Percentiles rank a stretch among this genome's conserved stretches.
phyloP scores from a whole-genome alignment of 495 filamentous ascomycete genomes.

The Melanomma pulvis-pyrius region DNA sequence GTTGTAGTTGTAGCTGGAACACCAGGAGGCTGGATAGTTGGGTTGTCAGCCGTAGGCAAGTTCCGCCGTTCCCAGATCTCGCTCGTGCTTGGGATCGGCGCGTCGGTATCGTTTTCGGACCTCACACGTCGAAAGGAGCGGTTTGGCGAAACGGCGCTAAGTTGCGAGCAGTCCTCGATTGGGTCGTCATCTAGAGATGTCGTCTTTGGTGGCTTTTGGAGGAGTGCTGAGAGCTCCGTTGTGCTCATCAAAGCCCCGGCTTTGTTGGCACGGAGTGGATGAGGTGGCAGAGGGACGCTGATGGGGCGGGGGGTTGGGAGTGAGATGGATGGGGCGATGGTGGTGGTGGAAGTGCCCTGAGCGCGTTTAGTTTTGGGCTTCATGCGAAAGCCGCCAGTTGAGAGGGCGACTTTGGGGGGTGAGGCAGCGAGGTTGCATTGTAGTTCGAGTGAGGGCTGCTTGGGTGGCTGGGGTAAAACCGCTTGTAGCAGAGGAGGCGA shows the following conservation, averaged over 20 bases:
- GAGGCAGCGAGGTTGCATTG: not conserved
- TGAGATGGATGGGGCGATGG: slow-evolving; percentile 18
- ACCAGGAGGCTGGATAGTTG: not conserved
- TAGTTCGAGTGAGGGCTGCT: not conserved
- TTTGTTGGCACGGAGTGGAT: not conserved
- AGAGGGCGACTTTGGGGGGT: slow-evolving; percentile 4
- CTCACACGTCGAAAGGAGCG: slow-evolving; percentile 5
- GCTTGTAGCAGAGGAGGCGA: not conserved
- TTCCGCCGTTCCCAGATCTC: slow-evolving; percentile 27
- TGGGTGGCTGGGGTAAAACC: not conserved
- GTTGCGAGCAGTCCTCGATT: slow-evolving; percentile 15
- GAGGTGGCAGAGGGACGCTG: not conserved
- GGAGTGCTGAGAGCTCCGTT: slow-evolving; percentile 16
- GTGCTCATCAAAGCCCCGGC: slow-evolving; percentile 13
- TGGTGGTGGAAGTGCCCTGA: slow-evolving; percentile 7
- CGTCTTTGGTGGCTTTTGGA: not conserved
- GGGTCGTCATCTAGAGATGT: slow-evolving; percentile 12
- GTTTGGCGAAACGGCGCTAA: not conserved
- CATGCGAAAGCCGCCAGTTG: slow-evolving; percentile 23
- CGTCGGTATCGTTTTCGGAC: slow-evolving; percentile 33
- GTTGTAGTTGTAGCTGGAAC: not conserved
- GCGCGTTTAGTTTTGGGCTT: not conserved
- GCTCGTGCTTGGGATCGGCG: slow-evolving; percentile 21
- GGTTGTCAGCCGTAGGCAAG: slow-evolving; percentile 7
- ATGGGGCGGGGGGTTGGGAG: not conserved